A percentile compares a stretch with the other conserved stretches of the same genome.
Conservation (phyloP, 2,329 filamentous ascomycete species). For the Penicillium nordicum region DNA sequence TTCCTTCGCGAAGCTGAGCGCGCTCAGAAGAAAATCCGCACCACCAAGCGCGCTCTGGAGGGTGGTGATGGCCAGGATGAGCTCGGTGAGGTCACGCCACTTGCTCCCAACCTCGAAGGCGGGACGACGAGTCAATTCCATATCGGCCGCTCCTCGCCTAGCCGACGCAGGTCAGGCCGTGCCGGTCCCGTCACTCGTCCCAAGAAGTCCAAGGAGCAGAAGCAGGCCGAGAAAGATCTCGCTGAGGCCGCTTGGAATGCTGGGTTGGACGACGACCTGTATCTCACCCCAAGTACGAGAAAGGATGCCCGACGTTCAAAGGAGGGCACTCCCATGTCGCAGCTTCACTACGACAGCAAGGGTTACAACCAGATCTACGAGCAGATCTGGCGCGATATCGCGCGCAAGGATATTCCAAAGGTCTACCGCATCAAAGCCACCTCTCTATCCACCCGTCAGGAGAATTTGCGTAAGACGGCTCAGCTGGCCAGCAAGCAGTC, state of each 20-base stretch:
- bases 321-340: slow-evolving; percentile 48
- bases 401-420: slow-evolving; percentile 89
- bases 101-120: slow-evolving; percentile 78
- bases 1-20: slow-evolving; percentile 82
- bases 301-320: slow-evolving; percentile 42
- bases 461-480: slow-evolving; percentile 97
- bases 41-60: slow-evolving; percentile 81
- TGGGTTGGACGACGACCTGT: slow-evolving; percentile 45
- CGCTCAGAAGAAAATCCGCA: slow-evolving; percentile 86
- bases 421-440: slow-evolving; percentile 83
- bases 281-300: slow-evolving; percentile 56
- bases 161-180: slow-evolving; percentile 54
- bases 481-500: slow-evolving; percentile 96
- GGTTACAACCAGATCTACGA: slow-evolving; percentile 96
- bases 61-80: slow-evolving; percentile 74
- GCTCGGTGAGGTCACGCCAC: slow-evolving; percentile 65
- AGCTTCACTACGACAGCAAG: slow-evolving; percentile 75
- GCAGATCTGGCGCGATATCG: slow-evolving; percentile 93
- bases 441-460: slow-evolving; percentile 80
- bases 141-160: slow-evolving; percentile 55
- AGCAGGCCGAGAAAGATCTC: slow-evolving; percentile 66
- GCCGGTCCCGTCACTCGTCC: slow-evolving; percentile 57
- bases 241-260: slow-evolving; percentile 86
- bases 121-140: slow-evolving; percentile 84
- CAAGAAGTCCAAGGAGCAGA: slow-evolving; percentile 81